phyloP scores from a whole-genome alignment of 148 eudicot genomes.

The Rhododendron ovatum region DNA sequence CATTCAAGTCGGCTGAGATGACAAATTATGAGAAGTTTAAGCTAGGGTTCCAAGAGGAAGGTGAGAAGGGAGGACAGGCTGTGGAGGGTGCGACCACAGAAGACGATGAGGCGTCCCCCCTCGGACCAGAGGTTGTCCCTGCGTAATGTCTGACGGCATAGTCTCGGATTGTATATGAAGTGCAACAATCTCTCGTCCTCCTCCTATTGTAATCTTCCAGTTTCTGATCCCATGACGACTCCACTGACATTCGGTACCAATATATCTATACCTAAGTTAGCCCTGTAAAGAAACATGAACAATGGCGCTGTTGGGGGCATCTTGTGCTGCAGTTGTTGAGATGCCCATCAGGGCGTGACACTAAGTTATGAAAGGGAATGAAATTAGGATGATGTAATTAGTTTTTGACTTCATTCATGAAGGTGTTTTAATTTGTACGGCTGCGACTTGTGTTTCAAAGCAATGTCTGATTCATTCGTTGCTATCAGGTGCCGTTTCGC shows the following conservation, averaged over 20 bases:
- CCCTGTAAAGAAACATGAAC: neutral
- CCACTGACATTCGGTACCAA: neutral
- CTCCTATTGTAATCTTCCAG: neutral
- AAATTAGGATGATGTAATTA: constrained; percentile 6
- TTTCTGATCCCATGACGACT: neutral
- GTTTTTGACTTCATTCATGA: neutral
- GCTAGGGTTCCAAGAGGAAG: constrained; percentile 55
- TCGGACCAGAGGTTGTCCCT: constrained; percentile 64
- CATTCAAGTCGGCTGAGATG: constrained; percentile 54
- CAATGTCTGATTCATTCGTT: neutral
- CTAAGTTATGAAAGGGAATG: neutral
- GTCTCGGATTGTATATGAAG: constrained; percentile 5
- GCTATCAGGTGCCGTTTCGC: too few species aligned
- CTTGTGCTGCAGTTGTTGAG: neutral
- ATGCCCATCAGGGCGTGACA: neutral
- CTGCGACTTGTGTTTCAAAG: neutral
- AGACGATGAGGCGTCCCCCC: constrained; percentile 45
- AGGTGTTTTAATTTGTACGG: neutral
- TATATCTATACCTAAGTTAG: neutral
- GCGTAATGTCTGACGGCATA: constrained; percentile 7
- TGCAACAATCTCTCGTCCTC: neutral
- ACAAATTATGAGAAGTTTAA: constrained; percentile 70
- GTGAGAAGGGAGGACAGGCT: constrained; percentile 13
- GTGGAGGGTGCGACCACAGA: constrained; percentile 27
- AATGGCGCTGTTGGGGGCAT: neutral